Evolutionary conservation across 306 rosid species (phyloP).

Genomic region (Begonia peltatifolia): DNA sequence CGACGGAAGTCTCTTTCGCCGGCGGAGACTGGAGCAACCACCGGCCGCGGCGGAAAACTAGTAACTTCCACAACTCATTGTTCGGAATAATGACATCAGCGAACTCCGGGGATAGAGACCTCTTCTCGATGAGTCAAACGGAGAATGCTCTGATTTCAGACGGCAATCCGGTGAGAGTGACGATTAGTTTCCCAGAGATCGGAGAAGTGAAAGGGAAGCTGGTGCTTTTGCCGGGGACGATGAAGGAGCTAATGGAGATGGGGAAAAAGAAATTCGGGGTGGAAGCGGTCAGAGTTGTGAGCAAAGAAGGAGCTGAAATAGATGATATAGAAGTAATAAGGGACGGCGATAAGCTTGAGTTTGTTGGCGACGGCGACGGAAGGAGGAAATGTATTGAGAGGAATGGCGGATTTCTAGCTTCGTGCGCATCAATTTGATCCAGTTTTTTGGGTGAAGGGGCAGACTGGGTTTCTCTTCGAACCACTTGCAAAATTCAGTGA

Average conservation of each 20-base stretch:
- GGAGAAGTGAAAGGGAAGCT: slow-evolving; percentile 43
- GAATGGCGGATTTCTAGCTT: too few relatives aligned
- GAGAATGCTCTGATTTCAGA: neutral
- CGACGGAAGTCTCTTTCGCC: slow-evolving; percentile 26
- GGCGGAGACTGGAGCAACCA: slow-evolving; percentile 25
- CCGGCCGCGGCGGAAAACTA: slow-evolving; percentile 52
- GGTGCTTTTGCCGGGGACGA: slow-evolving; percentile 49
- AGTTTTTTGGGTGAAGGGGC: too few relatives aligned
- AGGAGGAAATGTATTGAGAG: too few relatives aligned
- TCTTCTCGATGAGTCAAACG: slow-evolving; percentile 10
- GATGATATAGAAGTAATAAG: slow-evolving; percentile 65
- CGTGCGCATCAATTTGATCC: too few relatives aligned
- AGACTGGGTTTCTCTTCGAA: too few relatives aligned
- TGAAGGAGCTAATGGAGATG: slow-evolving; percentile 47
- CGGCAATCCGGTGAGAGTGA: slow-evolving; percentile 25
- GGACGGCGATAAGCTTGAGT: slow-evolving; percentile 64
- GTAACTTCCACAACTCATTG: slow-evolving; percentile 59
- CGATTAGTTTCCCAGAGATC: slow-evolving; percentile 56
- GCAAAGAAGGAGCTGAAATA: slow-evolving; percentile 59
- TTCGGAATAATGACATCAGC: slow-evolving; percentile 75
- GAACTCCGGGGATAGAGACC: slow-evolving; percentile 34
- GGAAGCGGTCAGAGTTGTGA: slow-evolving; percentile 21
- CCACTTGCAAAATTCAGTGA: too few relatives aligned
- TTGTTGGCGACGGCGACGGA: slow-evolving; percentile 12
- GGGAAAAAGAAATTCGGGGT: slow-evolving; percentile 54